phyloP scores from a whole-genome alignment of 2,329 filamentous ascomycete genomes.

The Coccinonectria pachysandricola region DNA sequence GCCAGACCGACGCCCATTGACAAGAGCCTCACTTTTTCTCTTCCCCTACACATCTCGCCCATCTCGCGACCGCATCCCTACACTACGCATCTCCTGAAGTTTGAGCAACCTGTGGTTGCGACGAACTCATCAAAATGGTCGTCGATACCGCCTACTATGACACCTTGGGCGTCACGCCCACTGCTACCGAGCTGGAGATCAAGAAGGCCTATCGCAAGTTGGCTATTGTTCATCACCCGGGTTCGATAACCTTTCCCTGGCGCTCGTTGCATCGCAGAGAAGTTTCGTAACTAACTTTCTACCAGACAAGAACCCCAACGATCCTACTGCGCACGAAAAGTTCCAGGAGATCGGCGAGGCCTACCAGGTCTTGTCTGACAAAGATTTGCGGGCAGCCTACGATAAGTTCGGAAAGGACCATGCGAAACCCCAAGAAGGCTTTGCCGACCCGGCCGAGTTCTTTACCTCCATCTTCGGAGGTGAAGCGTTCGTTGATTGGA shows the following conservation, averaged over 20 bases:
- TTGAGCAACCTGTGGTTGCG: constrained; percentile 4
- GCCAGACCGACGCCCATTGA: too few species aligned
- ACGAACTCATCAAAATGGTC: constrained; percentile 51
- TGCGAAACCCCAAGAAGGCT: constrained; percentile 81
- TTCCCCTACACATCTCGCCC: constrained; percentile 2
- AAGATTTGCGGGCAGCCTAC: constrained; percentile 80
- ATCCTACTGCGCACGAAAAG: constrained; percentile 84
- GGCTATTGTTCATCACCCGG: constrained; percentile 86
- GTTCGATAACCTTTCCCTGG: constrained; percentile 31
- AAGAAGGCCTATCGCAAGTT: constrained; percentile 95
- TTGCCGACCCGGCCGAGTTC: constrained; percentile 94
- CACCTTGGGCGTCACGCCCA: constrained; percentile 71
- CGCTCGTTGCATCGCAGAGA: too few species aligned
- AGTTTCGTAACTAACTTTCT: constrained; percentile 9
- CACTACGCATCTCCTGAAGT: constrained; percentile 1
- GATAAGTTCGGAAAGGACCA: constrained; percentile 96
- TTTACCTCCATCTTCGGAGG: constrained; percentile 98
- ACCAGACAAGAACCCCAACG: constrained; percentile 92
- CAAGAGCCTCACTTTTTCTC: too few species aligned
- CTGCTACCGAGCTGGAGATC: constrained; percentile 83
- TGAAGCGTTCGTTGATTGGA: constrained; percentile 90
- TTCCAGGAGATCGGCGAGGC: constrained; percentile 80
- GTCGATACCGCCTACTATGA: constrained; percentile 86
- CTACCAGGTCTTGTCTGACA: constrained; percentile 75
- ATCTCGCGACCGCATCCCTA: constrained; percentile 2